Percentiles rank a stretch among this genome's conserved stretches.
Conservation (phyloP, 495 filamentous ascomycete species). For the Margaritispora aquatica region DNA sequence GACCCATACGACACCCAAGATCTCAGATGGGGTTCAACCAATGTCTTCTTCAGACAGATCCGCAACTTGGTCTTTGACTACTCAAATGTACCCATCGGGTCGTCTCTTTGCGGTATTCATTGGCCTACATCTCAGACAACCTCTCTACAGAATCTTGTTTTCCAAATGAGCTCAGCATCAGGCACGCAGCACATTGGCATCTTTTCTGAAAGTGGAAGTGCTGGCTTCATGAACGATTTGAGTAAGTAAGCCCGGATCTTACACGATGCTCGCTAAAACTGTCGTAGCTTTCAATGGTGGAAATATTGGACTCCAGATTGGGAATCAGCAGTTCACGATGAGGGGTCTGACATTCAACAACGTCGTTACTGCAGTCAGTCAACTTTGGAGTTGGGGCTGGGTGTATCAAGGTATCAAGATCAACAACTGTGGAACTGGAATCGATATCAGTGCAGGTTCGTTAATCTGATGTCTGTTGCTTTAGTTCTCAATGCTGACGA, state of each 20-base stretch:
- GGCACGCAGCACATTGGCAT: constrained; percentile 58
- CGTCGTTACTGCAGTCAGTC: constrained; percentile 47
- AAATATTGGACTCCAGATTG: constrained; percentile 53
- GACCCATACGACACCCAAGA: constrained; percentile 53
- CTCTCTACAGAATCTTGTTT: constrained; percentile 63
- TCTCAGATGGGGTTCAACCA: constrained; percentile 52
- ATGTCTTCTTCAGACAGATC: constrained; percentile 87
- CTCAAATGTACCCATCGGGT: constrained; percentile 49
- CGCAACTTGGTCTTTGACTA: constrained; percentile 92
- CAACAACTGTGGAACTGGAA: constrained; percentile 54
- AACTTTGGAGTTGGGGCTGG: constrained; percentile 49
- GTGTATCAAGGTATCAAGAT: constrained; percentile 45
- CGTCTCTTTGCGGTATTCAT: constrained; percentile 49
- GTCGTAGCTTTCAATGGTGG: constrained; percentile 75
- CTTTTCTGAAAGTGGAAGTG: constrained; percentile 65
- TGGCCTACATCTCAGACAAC: constrained; percentile 75
- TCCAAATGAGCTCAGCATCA: constrained; percentile 56
- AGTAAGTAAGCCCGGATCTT: too few species aligned
- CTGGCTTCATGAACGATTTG: constrained; percentile 58
- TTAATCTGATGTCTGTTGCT: too few species aligned
- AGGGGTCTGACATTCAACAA: constrained; percentile 60
- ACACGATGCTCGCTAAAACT: too few species aligned
- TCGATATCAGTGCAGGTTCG: too few species aligned
- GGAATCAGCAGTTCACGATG: constrained; percentile 81
- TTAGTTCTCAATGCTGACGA: too few species aligned